phyloP scores from a whole-genome alignment of 164 flowering plant genomes.

The Saururus chinensis region DNA sequence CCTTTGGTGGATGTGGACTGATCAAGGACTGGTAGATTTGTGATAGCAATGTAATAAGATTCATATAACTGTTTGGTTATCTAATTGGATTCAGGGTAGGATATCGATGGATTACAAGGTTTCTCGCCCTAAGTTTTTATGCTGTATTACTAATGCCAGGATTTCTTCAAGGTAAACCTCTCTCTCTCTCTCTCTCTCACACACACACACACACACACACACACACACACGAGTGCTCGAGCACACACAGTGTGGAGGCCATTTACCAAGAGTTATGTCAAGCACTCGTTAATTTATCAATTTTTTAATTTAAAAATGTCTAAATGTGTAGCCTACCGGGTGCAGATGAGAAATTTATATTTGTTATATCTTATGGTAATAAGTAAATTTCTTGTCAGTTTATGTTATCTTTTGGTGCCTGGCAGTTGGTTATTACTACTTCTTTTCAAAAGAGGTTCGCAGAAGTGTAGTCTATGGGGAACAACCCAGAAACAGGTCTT shows the following conservation, averaged over 20 bases:
- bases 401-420: constrained; percentile 3
- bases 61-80: constrained; percentile 9
- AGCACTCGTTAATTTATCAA: too few relatives aligned
- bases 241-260: neutral
- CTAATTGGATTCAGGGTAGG: constrained; percentile 70
- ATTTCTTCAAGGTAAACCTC: constrained; percentile 66
- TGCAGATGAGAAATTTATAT: too few relatives aligned
- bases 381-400: neutral
- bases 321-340: too few relatives aligned
- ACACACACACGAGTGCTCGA: neutral
- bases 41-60: neutral
- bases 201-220: neutral
- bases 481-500: constrained; percentile 77
- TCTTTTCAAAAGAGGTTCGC: constrained; percentile 64
- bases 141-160: constrained; percentile 92
- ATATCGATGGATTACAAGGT: constrained; percentile 71
- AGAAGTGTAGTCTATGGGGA: constrained; percentile 83
- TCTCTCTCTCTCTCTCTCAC: neutral
- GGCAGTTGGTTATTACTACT: constrained; percentile 83
- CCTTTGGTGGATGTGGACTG: neutral
- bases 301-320: too few relatives aligned
- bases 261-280: neutral
- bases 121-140: constrained; percentile 73
- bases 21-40: neutral
- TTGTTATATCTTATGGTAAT: neutral